A percentile compares a stretch with the other conserved stretches of the same genome.
Evolutionary conservation across 2,329 filamentous ascomycete genomes (phyloP).

Genomic region (Pseudogymnoascus sp.): DNA sequence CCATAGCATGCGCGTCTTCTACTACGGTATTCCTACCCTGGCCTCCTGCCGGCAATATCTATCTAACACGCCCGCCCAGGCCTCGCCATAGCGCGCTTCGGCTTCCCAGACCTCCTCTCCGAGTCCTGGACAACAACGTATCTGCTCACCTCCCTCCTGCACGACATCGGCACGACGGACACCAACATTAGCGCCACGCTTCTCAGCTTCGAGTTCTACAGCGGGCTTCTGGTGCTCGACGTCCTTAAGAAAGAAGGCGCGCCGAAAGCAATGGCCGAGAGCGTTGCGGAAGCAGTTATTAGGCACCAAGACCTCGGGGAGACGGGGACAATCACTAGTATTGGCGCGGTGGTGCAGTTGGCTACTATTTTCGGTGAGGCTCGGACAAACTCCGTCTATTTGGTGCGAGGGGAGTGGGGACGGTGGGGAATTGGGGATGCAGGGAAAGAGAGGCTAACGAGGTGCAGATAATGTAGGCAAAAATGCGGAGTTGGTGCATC

Average conservation of each 20-base stretch:
- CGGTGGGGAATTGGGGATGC: background rate
- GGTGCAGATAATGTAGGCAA: slow-evolving; percentile 54
- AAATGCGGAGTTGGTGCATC: slow-evolving; percentile 47
- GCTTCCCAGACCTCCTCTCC: slow-evolving; percentile 37
- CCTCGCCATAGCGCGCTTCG: slow-evolving; percentile 36
- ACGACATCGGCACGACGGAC: slow-evolving; percentile 64
- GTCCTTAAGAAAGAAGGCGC: slow-evolving; percentile 43
- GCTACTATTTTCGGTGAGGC: slow-evolving; percentile 54
- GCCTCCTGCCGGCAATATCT: slow-evolving; percentile 22
- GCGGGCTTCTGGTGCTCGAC: slow-evolving; percentile 52
- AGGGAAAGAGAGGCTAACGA: slow-evolving; percentile 12
- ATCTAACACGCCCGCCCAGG: slow-evolving; percentile 32
- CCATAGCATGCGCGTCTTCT: slow-evolving; percentile 65
- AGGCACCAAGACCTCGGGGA: slow-evolving; percentile 62
- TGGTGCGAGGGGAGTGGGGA: background rate
- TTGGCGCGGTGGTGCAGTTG: slow-evolving; percentile 58
- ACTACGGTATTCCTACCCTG: slow-evolving; percentile 45
- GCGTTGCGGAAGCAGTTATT: slow-evolving; percentile 63
- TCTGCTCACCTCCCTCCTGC: slow-evolving; percentile 59
- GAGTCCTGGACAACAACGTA: slow-evolving; percentile 44
- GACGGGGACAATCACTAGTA: slow-evolving; percentile 53
- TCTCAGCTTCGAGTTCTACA: slow-evolving; percentile 67
- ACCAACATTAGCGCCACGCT: slow-evolving; percentile 49
- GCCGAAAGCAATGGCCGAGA: slow-evolving; percentile 54
- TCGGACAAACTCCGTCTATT: too few relatives aligned